Conservation (phyloP, 116 monocot genomes). For the Trichopus zeylanicus region DNA sequence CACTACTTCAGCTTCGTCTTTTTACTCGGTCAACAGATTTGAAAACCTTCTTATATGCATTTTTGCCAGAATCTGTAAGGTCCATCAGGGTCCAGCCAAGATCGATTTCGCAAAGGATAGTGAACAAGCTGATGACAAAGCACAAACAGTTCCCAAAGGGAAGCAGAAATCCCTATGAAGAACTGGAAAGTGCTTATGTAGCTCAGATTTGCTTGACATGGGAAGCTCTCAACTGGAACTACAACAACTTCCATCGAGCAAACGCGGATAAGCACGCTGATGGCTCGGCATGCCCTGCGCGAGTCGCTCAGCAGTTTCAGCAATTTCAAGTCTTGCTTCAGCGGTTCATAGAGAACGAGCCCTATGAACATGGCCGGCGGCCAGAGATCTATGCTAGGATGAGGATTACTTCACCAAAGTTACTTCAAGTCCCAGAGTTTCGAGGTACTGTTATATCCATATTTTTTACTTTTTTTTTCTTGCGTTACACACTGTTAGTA, state of each 20-base stretch:
- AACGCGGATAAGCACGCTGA: conserved; percentile 8
- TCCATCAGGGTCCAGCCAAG: conserved; percentile 54
- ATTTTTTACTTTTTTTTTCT: background rate
- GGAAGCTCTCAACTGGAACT: conserved; percentile 91
- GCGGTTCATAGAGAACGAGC: conserved; percentile 85
- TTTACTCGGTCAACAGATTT: background rate
- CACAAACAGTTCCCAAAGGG: background rate
- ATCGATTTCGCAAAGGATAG: conserved; percentile 75
- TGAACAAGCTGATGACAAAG: conserved; percentile 45
- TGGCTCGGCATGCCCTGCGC: conserved; percentile 32
- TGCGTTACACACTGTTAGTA: background rate
- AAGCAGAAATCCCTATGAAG: conserved; percentile 41
- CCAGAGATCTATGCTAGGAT: conserved; percentile 66
- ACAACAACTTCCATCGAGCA: conserved; percentile 34
- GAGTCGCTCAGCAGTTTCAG: conserved; percentile 71
- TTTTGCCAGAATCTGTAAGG: conserved; percentile 55
- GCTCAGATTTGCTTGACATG: conserved; percentile 89
- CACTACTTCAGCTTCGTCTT: background rate
- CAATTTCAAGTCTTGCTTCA: conserved; percentile 83
- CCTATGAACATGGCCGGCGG: conserved; percentile 63
- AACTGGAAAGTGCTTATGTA: conserved; percentile 79
- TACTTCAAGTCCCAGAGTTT: conserved; percentile 85
- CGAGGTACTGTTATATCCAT: conserved; percentile 23
- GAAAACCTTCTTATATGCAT: background rate
- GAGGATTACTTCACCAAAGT: conserved; percentile 54